Evolutionary conservation across 75 land plant species (phyloP).

Genomic region (Adiantum capillusveneris): DNA sequence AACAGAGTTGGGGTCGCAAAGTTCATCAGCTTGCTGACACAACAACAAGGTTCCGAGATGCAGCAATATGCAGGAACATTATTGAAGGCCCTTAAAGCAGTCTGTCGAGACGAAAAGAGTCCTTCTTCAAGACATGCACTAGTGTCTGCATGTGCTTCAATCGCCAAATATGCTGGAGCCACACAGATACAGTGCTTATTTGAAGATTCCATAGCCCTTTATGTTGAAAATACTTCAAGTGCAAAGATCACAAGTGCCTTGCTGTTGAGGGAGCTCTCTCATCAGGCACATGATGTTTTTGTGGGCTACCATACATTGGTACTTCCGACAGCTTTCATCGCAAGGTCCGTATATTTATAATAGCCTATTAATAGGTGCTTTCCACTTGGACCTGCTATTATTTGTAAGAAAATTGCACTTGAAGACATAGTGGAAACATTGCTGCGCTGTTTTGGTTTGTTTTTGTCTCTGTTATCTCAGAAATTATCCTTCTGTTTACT

Average conservation of each 20-base stretch:
- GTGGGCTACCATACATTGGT: constrained; percentile 61
- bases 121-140: constrained; percentile 69
- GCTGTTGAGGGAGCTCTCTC: constrained; percentile 55
- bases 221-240: constrained; percentile 50
- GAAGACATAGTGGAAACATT: too few relatives aligned
- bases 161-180: constrained; percentile 56
- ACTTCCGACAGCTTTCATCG: constrained; percentile 69
- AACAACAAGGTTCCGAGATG: constrained; percentile 55
- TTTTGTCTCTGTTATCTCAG: too few relatives aligned
- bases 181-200: constrained; percentile 58
- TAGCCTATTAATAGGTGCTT: too few relatives aligned
- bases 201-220: constrained; percentile 62
- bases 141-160: constrained; percentile 71
- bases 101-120: constrained; percentile 72
- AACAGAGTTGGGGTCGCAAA: constrained; percentile 92
- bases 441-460: too few relatives aligned
- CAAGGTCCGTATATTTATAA: constrained; percentile 53
- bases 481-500: too few relatives aligned
- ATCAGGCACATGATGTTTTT: constrained; percentile 56
- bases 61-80: constrained; percentile 55
- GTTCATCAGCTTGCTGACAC: constrained; percentile 64
- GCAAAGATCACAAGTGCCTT: constrained; percentile 70
- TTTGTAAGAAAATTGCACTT: too few relatives aligned
- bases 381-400: too few relatives aligned
- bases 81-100: constrained; percentile 58